Percentiles rank a stretch among this genome's conserved stretches.
Evolutionary conservation across 495 filamentous ascomycete species (phyloP).

Genomic region (Penicillium subrubescens): DNA sequence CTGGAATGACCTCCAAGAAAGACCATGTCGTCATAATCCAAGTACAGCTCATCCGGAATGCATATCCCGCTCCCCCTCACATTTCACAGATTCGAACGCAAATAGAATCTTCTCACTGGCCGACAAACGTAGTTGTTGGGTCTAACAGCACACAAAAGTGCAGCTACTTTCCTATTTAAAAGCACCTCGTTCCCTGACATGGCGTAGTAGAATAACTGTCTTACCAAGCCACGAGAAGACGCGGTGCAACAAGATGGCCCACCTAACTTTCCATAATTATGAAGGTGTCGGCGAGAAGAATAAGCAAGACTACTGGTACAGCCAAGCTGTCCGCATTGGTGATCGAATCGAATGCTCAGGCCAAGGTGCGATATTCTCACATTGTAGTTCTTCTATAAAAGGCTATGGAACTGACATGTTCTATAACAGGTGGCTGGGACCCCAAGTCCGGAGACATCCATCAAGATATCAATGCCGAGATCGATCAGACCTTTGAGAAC

Average conservation of each 20-base stretch:
- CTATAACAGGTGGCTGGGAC: slow-evolving; percentile 52
- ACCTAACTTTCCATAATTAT: slow-evolving; percentile 48
- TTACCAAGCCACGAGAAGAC: too few relatives aligned
- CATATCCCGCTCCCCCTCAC: not conserved
- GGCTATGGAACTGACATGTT: not conserved
- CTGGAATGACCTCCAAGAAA: not conserved
- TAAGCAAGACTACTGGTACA: slow-evolving; percentile 45
- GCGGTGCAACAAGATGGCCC: slow-evolving; percentile 34
- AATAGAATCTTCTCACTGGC: not conserved
- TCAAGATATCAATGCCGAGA: slow-evolving; percentile 46
- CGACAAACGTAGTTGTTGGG: not conserved
- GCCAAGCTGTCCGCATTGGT: slow-evolving; percentile 56
- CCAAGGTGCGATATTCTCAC: slow-evolving; percentile 44
- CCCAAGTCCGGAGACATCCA: slow-evolving; percentile 38
- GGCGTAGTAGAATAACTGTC: not conserved
- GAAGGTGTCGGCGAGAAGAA: slow-evolving; percentile 41
- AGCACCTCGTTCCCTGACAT: not conserved
- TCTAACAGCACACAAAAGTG: not conserved
- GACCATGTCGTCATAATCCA: not conserved
- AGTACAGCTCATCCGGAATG: not conserved
- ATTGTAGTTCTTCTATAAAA: not conserved
- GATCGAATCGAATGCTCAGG: slow-evolving; percentile 55
- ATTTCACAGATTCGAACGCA: not conserved
- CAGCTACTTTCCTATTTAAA: not conserved
- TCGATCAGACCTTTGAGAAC: slow-evolving; percentile 58